Conservation (phyloP, 2,329 filamentous ascomycete species). For the Aspergillus fumigatiaffinis region DNA sequence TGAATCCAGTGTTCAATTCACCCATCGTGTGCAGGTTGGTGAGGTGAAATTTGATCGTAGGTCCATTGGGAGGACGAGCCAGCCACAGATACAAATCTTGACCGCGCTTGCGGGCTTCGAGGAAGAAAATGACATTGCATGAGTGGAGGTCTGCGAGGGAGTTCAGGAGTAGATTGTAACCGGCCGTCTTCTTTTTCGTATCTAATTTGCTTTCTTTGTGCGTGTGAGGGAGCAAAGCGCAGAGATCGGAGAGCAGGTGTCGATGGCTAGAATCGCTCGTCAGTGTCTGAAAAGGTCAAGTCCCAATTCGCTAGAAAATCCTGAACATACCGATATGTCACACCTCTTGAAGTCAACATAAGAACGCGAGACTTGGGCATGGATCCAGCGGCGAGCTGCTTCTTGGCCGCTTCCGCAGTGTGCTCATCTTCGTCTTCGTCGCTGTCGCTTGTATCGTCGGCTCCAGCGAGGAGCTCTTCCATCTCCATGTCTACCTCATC, state of each 20-base stretch:
- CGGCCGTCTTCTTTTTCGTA: constrained; percentile 69
- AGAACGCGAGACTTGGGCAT: constrained; percentile 62
- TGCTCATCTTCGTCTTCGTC: constrained; percentile 34
- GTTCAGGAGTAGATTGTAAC: constrained; percentile 70
- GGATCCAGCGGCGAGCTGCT: constrained; percentile 30
- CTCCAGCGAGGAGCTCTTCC: constrained; percentile 33
- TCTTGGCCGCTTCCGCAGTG: constrained; percentile 25
- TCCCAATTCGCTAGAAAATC: background rate
- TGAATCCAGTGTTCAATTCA: constrained; percentile 77
- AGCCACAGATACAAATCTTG: constrained; percentile 95
- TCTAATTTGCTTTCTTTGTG: constrained; percentile 96
- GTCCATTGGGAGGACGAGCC: constrained; percentile 81
- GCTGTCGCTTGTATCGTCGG: constrained; percentile 37
- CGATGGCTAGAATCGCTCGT: constrained; percentile 65
- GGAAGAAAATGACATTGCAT: constrained; percentile 92
- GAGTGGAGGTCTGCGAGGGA: constrained; percentile 76
- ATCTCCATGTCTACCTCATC: constrained; percentile 43
- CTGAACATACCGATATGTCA: constrained; percentile 69
- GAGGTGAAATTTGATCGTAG: constrained; percentile 57
- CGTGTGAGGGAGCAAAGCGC: constrained; percentile 82
- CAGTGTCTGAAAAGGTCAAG: background rate
- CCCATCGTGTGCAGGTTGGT: constrained; percentile 85
- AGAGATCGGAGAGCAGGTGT: constrained; percentile 85
- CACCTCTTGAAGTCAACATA: constrained; percentile 86
- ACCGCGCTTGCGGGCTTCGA: constrained; percentile 82